Evolutionary conservation across 139 green algal genomes (phyloP), one percentile per base, ranked within the genome.

Genomic region (Coccomyxa sp.): DNA sequence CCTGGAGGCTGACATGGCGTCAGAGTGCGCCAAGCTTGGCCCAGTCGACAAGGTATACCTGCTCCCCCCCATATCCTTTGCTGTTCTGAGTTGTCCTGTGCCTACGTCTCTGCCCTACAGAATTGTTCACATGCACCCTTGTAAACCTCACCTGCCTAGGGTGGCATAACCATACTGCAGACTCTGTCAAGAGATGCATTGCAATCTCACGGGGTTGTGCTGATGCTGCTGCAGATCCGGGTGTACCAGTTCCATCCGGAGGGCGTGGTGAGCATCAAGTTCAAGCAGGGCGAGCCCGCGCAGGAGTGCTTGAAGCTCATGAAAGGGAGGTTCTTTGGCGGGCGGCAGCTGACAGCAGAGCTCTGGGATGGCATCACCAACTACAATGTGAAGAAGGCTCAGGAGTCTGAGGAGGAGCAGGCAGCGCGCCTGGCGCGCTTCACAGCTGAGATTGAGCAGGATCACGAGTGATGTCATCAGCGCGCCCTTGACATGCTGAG

Each of bases 301-400:
- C 71, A 94, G 35, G 77, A 84, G 39, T 98, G 95, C 79, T 74
- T 98, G 0, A 24, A 77, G n/a, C 37, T 86, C 22, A 98, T 99
- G 95, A 82, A 98, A 35, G 92, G 91, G 0, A 83, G 94, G 14
- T 98, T 91, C 77, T 98, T 98, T 84, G 95, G 82, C 2, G 94
- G 95, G 6, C 83, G 86, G 12, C 84, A 92, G 77, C 64, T 98
- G 18, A 78, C 55, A 50, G 95, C 95, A 0, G 41, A 73, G 41
- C 88, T 95, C 83, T 98, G 92, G 87, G 93, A 98, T 70, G 95
- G 95, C 35, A 72, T 91, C 39, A 93, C 90, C 36, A 97, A 95
- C 38, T 98, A 92, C 80, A 85, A 94, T 70, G 77, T 92, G 68
- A 83, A 81, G 71, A 78, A 75, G 73, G 14, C 41, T 16, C 76